phyloP scores from a whole-genome alignment of 352 stramenopile genomes.

The Phytopythium ostracodes region DNA sequence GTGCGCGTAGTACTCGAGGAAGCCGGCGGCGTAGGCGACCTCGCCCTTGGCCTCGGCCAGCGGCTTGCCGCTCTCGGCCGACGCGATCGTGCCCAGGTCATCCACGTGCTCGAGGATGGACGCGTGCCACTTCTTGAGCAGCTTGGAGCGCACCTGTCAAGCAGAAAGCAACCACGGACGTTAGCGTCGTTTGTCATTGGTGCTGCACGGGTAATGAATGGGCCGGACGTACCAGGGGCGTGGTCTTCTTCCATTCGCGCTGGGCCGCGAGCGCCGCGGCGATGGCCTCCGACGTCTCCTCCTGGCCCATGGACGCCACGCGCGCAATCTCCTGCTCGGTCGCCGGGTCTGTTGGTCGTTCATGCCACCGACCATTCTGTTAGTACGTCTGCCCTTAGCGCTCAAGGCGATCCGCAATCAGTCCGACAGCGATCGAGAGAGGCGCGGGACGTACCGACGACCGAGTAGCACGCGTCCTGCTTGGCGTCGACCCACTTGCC shows the following conservation, averaged over 20 bases:
- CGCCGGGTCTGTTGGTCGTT: slow-evolving; percentile 53
- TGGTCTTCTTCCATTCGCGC: slow-evolving; percentile 68
- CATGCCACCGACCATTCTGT: no score
- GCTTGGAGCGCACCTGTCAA: slow-evolving; percentile 30
- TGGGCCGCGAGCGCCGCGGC: slow-evolving; percentile 56
- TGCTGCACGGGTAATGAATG: no score
- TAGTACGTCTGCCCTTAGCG: no score
- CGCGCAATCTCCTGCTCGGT: slow-evolving; percentile 67
- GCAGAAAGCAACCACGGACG: no score
- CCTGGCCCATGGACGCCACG: slow-evolving; percentile 64
- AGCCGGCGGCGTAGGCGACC: slow-evolving; percentile 91
- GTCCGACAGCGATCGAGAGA: neutral
- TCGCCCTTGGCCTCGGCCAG: slow-evolving; percentile 93
- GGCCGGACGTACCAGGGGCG: slow-evolving; percentile 28
- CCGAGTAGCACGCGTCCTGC: slow-evolving; percentile 46
- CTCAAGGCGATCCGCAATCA: no score
- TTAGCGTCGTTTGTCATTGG: no score
- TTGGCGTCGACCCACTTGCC: slow-evolving; percentile 73
- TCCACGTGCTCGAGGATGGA: slow-evolving; percentile 64
- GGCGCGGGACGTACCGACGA: slow-evolving; percentile 35
- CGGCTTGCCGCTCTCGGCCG: slow-evolving; percentile 96
- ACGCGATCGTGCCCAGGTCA: slow-evolving; percentile 92
- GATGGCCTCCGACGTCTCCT: slow-evolving; percentile 75
- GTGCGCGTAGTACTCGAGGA: slow-evolving; percentile 96
- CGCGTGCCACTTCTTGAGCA: slow-evolving; percentile 83